Percentiles rank a stretch among this genome's conserved stretches.
These are phyloP conservation scores for Fonsecaea erecta DNA, from an alignment of 2,329 filamentous ascomycete species.

Conservation along the genomic window DNA sequence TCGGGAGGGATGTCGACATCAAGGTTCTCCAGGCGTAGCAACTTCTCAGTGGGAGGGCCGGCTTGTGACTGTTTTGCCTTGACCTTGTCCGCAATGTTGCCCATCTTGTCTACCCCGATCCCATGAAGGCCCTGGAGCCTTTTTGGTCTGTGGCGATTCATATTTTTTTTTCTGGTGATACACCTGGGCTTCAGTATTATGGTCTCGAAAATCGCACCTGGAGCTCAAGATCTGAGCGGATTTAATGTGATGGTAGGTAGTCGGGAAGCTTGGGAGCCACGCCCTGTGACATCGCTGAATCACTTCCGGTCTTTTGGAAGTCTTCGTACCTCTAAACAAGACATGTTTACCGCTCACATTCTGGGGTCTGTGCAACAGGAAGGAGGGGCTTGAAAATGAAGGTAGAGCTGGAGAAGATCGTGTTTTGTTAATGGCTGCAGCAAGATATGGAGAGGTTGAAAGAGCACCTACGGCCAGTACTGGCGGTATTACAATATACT, in stretches of 20 bases:
- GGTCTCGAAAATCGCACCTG: not conserved
- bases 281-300: not conserved
- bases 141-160: conserved; percentile 13
- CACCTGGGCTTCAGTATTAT: not conserved
- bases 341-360: not conserved
- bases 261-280: not conserved
- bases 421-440: not conserved
- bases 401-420: not conserved
- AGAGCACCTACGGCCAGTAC: too few species aligned
- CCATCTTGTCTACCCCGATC: conserved; percentile 27
- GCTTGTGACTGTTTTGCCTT: not conserved
- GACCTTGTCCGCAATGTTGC: conserved; percentile 20
- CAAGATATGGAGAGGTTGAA: too few species aligned
- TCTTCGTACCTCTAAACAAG: not conserved
- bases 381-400: not conserved
- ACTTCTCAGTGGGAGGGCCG: not conserved
- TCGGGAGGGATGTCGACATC: conserved; percentile 26
- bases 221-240: not conserved
- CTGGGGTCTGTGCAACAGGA: not conserved
- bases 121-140: conserved; percentile 13
- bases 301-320: not conserved
- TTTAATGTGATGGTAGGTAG: not conserved
- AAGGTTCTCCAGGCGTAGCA: conserved; percentile 25
- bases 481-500: too few species aligned
- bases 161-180: not conserved